Percentiles rank a stretch among this genome's conserved stretches.
phyloP scores from a whole-genome alignment of 805 yeast genomes.

The Ogataea nakhonphanomensis region DNA sequence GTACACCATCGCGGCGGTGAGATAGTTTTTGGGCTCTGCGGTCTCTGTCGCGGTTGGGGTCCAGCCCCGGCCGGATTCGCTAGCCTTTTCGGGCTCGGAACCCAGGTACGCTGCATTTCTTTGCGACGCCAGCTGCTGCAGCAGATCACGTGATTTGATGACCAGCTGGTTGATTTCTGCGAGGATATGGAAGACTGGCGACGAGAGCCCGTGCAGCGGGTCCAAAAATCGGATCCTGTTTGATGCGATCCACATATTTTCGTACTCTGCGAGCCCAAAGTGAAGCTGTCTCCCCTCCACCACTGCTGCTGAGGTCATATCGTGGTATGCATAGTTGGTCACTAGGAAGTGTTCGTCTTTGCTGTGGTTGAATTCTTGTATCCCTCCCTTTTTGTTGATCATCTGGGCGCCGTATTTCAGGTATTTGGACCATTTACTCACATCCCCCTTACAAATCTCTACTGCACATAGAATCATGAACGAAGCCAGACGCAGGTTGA shows the following conservation, averaged over 20 bases:
- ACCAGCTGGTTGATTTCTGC: constrained; percentile 67
- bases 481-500: constrained; percentile 55
- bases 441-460: constrained; percentile 81
- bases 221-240: constrained; percentile 48
- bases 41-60: background rate
- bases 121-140: no score
- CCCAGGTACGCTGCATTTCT: no score
- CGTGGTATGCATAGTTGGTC: constrained; percentile 79
- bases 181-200: constrained; percentile 60
- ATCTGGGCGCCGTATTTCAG: constrained; percentile 64
- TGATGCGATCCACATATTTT: constrained; percentile 41
- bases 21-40: constrained; percentile 15
- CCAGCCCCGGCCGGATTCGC: no score
- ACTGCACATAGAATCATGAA: constrained; percentile 71
- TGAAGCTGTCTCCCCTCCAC: constrained; percentile 59
- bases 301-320: constrained; percentile 61
- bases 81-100: no score
- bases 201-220: constrained; percentile 71
- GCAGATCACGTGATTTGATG: constrained; percentile 19
- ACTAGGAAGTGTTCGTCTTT: constrained; percentile 69
- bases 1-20: constrained; percentile 33
- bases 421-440: constrained; percentile 67
- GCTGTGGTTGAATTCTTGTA: constrained; percentile 45
- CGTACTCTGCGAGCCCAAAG: constrained; percentile 60
- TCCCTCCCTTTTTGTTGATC: constrained; percentile 60